Evolutionary conservation across 768 basidiomycete genomes (phyloP).

Genomic region (Termitomyces sp.): DNA sequence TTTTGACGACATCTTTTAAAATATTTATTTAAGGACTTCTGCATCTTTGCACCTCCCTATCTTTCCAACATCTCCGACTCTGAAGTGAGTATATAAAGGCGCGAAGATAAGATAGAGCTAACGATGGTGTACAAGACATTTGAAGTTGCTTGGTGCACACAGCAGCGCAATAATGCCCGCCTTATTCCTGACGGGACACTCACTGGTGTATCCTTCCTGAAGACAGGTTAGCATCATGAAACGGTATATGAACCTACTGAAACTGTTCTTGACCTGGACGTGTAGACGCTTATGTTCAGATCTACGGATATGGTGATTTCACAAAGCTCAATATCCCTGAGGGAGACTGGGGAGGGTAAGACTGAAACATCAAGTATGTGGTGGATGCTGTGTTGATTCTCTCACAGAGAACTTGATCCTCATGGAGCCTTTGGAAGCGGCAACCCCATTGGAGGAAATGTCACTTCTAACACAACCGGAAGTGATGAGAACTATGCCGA

Average conservation of each 20-base stretch:
- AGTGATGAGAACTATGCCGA: conserved; percentile 33
- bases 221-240: conserved; percentile 27
- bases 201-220: conserved; percentile 37
- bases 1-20: not conserved
- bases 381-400: not conserved
- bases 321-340: conserved; percentile 36
- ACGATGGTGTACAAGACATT: conserved; percentile 22
- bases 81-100: conserved; percentile 23
- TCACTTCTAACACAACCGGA: conserved; percentile 39
- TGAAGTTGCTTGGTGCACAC: conserved; percentile 45
- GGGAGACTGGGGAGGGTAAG: conserved; percentile 39
- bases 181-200: conserved; percentile 42
- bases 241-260: not conserved
- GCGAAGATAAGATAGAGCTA: not conserved
- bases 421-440: conserved; percentile 38
- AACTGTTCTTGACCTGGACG: not conserved
- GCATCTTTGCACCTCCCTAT: conserved; percentile 38
- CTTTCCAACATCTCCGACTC: conserved; percentile 31
- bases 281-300: conserved; percentile 37
- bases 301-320: conserved; percentile 40
- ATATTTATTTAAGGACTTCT: conserved; percentile 31
- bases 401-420: conserved; percentile 38
- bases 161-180: conserved; percentile 40
- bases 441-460: conserved; percentile 43
- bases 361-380: not conserved